Conservation (phyloP, 2,329 filamentous ascomycete species). For the Bertia moriformis region DNA sequence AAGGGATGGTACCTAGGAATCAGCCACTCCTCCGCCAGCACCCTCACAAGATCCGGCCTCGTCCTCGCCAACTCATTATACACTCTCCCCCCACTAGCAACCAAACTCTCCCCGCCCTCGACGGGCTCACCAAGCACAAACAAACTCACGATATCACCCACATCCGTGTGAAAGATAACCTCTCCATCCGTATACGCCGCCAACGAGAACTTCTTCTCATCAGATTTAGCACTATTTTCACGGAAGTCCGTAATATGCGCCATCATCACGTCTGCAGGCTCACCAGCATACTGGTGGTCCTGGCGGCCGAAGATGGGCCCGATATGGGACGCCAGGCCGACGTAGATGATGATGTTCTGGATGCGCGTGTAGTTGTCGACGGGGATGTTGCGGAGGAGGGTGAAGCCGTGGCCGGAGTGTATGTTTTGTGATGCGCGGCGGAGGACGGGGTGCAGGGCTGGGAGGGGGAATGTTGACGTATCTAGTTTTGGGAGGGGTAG, state of each 20-base stretch:
- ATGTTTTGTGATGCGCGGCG: constrained; percentile 16
- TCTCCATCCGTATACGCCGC: constrained; percentile 43
- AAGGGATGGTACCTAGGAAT: constrained; percentile 6
- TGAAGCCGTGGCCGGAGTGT: constrained; percentile 23
- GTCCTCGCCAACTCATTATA: constrained; percentile 37
- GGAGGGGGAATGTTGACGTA: constrained; percentile 25
- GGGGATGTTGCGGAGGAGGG: constrained; percentile 22
- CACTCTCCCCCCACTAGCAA: constrained; percentile 26
- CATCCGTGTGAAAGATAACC: constrained; percentile 42
- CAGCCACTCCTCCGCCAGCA: constrained; percentile 29
- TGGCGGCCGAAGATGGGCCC: constrained; percentile 21
- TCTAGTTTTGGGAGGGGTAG: constrained; percentile 24
- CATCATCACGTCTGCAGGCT: constrained; percentile 33
- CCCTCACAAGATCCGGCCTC: constrained; percentile 35
- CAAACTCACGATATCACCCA: constrained; percentile 35
- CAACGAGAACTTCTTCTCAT: constrained; percentile 13
- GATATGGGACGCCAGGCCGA: constrained; percentile 24
- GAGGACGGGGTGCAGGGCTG: constrained; percentile 15
- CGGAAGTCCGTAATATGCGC: constrained; percentile 43
- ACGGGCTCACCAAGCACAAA: constrained; percentile 27
- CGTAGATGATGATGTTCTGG: constrained; percentile 23
- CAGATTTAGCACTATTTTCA: background rate
- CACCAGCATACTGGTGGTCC: constrained; percentile 24
- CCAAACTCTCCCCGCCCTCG: constrained; percentile 33
- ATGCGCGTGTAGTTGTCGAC: constrained; percentile 17